Conservation (phyloP, 805 yeast species). For the Monosporozyma yasuniensis region DNA sequence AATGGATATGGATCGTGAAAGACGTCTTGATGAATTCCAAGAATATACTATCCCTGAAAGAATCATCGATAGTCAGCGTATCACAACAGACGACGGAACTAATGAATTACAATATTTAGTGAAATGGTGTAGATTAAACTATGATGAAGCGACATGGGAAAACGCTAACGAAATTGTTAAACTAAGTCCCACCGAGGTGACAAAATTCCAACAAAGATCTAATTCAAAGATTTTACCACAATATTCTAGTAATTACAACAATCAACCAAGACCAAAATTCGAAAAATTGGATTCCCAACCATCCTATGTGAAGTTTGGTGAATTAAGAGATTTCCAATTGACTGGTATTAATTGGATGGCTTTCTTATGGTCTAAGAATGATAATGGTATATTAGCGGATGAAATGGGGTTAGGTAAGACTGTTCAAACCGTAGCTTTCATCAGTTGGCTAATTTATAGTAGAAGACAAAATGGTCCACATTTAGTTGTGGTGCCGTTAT, state of each 20-base stretch:
- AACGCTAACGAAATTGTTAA: slow-evolving; percentile 79
- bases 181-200: slow-evolving; percentile 75
- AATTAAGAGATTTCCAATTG: slow-evolving; percentile 90
- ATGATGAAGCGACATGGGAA: slow-evolving; percentile 97
- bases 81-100: slow-evolving; percentile 43
- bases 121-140: slow-evolving; percentile 88
- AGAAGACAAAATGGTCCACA: slow-evolving; percentile 98
- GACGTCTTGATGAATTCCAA: slow-evolving; percentile 70
- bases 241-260: slow-evolving; percentile 67
- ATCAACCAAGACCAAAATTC: slow-evolving; percentile 66
- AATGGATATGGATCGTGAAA: slow-evolving; percentile 83
- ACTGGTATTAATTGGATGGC: slow-evolving; percentile 99
- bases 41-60: slow-evolving; percentile 86
- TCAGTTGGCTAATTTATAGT: slow-evolving; percentile 92
- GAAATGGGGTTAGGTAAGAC: slow-evolving; percentile 99
- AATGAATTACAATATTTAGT: slow-evolving; percentile 72
- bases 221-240: slow-evolving; percentile 81
- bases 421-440: slow-evolving; percentile 89
- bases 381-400: slow-evolving; percentile 95
- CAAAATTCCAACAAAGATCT: slow-evolving; percentile 69
- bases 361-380: slow-evolving; percentile 93
- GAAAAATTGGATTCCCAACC: slow-evolving; percentile 86
- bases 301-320: slow-evolving; percentile 79
- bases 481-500: slow-evolving; percentile 88
- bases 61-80: slow-evolving; percentile 77